phyloP scores from a whole-genome alignment of 352 stramenopile genomes.

The Pythium plurisporium region DNA sequence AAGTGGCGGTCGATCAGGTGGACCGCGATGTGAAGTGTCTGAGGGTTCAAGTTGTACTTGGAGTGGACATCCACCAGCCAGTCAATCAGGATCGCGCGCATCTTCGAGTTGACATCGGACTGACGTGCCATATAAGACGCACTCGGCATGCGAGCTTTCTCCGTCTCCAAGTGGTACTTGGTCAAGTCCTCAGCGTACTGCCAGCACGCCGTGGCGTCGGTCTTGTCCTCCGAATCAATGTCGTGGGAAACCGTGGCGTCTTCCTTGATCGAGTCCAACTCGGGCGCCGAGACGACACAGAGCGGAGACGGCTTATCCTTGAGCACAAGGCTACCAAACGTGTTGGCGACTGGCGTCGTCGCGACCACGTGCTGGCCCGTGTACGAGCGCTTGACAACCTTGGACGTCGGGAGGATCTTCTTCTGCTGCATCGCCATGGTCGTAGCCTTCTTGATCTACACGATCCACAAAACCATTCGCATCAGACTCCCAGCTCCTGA shows the following conservation, averaged over 20 bases:
- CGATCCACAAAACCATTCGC: not conserved
- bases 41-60: constrained; percentile 79
- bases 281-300: constrained; percentile 1
- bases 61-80: constrained; percentile 95
- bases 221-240: constrained; percentile 40
- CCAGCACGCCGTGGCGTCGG: constrained; percentile 57
- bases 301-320: constrained; percentile 28
- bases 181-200: constrained; percentile 84
- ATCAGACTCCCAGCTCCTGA: not conserved
- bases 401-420: constrained; percentile 37
- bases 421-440: constrained; percentile 52
- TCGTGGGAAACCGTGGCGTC: constrained; percentile 28
- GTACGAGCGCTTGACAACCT: constrained; percentile 23
- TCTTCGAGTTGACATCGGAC: constrained; percentile 98
- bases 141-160: constrained; percentile 66
- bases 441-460: constrained; percentile 59
- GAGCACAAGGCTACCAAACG: constrained; percentile 34
- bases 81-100: constrained; percentile 99
- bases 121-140: constrained; percentile 87
- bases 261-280: constrained; percentile 25
- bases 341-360: constrained; percentile 32
- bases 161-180: constrained; percentile 60
- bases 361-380: constrained; percentile 15
- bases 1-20: constrained; percentile 84
- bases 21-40: constrained; percentile 82